A percentile compares a stretch with the other conserved stretches of the same genome.
Evolutionary conservation across 768 basidiomycete genomes (phyloP).

Genomic region (Naganishia vaughanmartiniae): DNA sequence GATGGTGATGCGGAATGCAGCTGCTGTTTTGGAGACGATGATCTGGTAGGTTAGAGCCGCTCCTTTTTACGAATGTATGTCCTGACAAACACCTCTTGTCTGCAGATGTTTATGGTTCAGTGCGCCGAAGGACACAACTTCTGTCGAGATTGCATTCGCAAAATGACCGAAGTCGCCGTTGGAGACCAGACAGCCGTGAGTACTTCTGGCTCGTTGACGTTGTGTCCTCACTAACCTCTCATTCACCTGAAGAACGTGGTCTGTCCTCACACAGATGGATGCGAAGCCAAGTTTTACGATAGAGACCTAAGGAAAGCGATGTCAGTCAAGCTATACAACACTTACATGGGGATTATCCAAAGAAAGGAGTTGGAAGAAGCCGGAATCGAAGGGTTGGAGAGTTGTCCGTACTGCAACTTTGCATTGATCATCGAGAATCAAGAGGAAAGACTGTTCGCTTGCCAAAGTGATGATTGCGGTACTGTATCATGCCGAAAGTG

Average conservation of each 20-base stretch:
- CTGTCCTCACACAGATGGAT: slow-evolving; percentile 78
- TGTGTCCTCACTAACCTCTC: not conserved
- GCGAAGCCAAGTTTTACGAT: slow-evolving; percentile 64
- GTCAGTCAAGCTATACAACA: slow-evolving; percentile 62
- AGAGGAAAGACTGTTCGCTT: slow-evolving; percentile 64
- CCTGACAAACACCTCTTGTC: not conserved
- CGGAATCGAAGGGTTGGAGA: slow-evolving; percentile 73
- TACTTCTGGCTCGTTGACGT: slow-evolving; percentile 37
- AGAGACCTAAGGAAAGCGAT: slow-evolving; percentile 51
- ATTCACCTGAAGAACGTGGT: slow-evolving; percentile 56
- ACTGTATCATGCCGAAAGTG: slow-evolving; percentile 76
- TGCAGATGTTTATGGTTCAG: slow-evolving; percentile 77
- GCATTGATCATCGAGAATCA: slow-evolving; percentile 71
- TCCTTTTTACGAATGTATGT: slow-evolving; percentile 6
- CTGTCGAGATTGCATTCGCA: slow-evolving; percentile 68
- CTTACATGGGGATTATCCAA: slow-evolving; percentile 66
- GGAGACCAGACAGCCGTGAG: slow-evolving; percentile 50
- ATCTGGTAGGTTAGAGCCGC: slow-evolving; percentile 60
- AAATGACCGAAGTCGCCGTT: slow-evolving; percentile 67
- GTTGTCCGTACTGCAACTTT: slow-evolving; percentile 88
- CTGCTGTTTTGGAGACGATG: slow-evolving; percentile 74
- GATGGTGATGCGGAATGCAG: slow-evolving; percentile 75
- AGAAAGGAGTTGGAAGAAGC: slow-evolving; percentile 76
- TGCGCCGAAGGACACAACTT: slow-evolving; percentile 87
- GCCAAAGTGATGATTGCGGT: slow-evolving; percentile 62